A percentile compares a stretch with the other conserved stretches of the same genome.
Conservation (phyloP, 2,329 filamentous ascomycete genomes). For the Ophiognomonia clavigignenti-juglandacearum region DNA sequence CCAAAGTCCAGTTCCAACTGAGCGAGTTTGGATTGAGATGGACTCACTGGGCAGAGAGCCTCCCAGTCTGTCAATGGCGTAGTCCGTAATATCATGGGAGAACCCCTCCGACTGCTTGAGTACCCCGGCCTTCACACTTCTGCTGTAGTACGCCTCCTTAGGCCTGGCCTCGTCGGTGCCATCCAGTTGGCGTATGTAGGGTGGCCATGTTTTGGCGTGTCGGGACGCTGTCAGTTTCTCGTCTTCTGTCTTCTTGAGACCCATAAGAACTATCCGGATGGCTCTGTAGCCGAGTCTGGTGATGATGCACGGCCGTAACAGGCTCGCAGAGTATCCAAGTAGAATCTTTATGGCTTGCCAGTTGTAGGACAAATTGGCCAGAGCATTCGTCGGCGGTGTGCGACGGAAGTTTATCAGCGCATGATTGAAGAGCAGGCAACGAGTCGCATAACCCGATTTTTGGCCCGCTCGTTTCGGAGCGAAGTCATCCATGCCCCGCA, state of each 20-base stretch:
- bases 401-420: slow-evolving; percentile 32
- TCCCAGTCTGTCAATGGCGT: slow-evolving; percentile 46
- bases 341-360: slow-evolving; percentile 56
- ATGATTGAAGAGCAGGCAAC: slow-evolving; percentile 35
- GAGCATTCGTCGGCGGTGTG: slow-evolving; percentile 26
- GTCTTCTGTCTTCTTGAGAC: slow-evolving; percentile 44
- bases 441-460: slow-evolving; percentile 22
- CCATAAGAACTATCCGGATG: slow-evolving; percentile 49
- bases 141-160: slow-evolving; percentile 47
- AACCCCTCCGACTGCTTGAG: slow-evolving; percentile 56
- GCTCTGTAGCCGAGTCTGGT: slow-evolving; percentile 47
- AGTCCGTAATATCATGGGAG: slow-evolving; percentile 38
- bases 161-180: slow-evolving; percentile 53
- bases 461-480: slow-evolving; percentile 7
- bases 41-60: slow-evolving; percentile 45
- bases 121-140: slow-evolving; percentile 46
- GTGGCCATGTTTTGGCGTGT: slow-evolving; percentile 53
- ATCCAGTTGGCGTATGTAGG: slow-evolving; percentile 52
- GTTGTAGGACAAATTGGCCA: slow-evolving; percentile 38
- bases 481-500: slow-evolving; percentile 16
- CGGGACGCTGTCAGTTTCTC: slow-evolving; percentile 46
- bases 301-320: slow-evolving; percentile 46
- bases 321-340: slow-evolving; percentile 44
- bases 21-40: slow-evolving; percentile 53
- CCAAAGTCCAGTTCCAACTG: slow-evolving; percentile 29